Evolutionary conservation across 2,329 filamentous ascomycete genomes (phyloP).

Genomic region (Xylaria arbuscula): DNA sequence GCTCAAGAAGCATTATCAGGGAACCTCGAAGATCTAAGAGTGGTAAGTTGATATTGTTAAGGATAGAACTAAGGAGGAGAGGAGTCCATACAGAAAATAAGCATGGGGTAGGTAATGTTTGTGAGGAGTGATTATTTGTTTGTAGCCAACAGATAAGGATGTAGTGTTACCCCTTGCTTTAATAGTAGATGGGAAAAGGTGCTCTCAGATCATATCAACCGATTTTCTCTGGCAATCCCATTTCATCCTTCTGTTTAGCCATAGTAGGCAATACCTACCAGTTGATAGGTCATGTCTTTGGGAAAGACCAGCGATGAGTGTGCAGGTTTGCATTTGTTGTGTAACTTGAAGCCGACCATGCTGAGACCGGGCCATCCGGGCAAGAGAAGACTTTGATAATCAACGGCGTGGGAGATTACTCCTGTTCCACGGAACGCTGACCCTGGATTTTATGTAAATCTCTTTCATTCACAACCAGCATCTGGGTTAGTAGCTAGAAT

Average conservation of each 20-base stretch:
- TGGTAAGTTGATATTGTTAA: background rate
- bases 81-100: background rate
- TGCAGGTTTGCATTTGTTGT: background rate
- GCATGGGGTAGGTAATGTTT: constrained; percentile 8
- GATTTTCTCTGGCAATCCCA: too few species aligned
- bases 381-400: too few species aligned
- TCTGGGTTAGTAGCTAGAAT: too few species aligned
- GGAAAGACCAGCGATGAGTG: background rate
- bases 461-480: too few species aligned
- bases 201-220: background rate
- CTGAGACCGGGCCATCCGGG: background rate
- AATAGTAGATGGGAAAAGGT: background rate
- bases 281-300: background rate
- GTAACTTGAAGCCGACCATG: constrained; percentile 4
- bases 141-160: background rate
- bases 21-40: background rate
- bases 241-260: background rate
- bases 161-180: background rate
- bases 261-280: background rate
- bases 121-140: background rate
- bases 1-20: background rate
- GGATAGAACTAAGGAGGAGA: background rate
- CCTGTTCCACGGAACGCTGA: too few species aligned
- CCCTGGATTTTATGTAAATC: too few species aligned
- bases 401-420: too few species aligned